Evolutionary conservation across 140 eudicot genomes (phyloP), one percentile per base, ranked within the genome.

Genomic region (Cichorium intybus): DNA sequence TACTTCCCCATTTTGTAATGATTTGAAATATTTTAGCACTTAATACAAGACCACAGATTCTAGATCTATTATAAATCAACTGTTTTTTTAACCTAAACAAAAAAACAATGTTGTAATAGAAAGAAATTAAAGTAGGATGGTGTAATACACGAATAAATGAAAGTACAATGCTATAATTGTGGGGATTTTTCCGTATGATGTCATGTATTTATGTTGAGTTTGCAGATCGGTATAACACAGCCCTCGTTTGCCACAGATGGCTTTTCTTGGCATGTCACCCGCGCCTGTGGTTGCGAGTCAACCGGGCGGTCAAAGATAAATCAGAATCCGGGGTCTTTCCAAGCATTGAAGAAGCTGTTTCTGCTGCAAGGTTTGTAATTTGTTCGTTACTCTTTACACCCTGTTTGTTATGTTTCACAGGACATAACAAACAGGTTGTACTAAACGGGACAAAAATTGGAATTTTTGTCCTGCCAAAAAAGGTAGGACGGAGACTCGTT

Each of bases 161-260:
- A n/a, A n/a, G n/a, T n/a, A n/a, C n/a, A n/a, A n/a, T n/a, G n/a
- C n/a, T n/a, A n/a, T n/a, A n/a, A n/a, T n/a, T n/a, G n/a, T n/a
- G n/a, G n/a, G n/a, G n/a, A 61, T 59, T 28, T 23, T 69, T 74
- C 41, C 66, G 56, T 69, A 53, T 79, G 51, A 59, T 64, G 59
- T 84, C 83, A 75, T 63, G 53, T 49, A 45, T 77, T 66, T 69
- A 24, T 82, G 68, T 75, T 78, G 97, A 82, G 94, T 65, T 89
- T 87, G 96, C 98, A 92, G 99, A 92, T 88, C 89, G 99, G 82
- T 83, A 92, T 92, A 92, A 88, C 86, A 77, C 99, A 74, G 99
- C 99, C 87, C 96, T 88, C 82, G 99, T 92, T 92, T 92, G 99
- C 99, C 89, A 82, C 89, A 88, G 99, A 92, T 92, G 98, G 98